Evolutionary conservation across 1,284 basidiomycete species (phyloP).

Genomic region (Erythrobasidium hasegawianum): DNA sequence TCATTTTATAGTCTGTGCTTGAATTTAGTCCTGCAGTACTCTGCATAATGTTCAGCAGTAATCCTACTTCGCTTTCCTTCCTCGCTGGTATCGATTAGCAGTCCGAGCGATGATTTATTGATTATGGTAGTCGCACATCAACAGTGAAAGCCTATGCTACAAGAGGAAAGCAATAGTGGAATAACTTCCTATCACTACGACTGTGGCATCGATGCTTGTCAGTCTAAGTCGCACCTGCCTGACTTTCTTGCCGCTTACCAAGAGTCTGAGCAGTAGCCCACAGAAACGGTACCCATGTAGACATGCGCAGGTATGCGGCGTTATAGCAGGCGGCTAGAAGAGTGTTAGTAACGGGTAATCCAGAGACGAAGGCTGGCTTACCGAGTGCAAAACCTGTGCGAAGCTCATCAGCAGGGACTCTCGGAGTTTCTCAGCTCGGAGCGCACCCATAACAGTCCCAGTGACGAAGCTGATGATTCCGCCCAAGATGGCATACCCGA

Average conservation of each 20-base stretch:
- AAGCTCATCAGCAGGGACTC: slow-evolving; percentile 1
- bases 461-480: slow-evolving; percentile 64
- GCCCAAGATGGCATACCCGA: slow-evolving; percentile 59
- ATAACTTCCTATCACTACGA: slow-evolving; percentile 31
- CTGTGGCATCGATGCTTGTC: slow-evolving; percentile 11
- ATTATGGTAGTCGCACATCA: too few relatives aligned
- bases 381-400: slow-evolving; percentile 27
- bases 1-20: too few relatives aligned
- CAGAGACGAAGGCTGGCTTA: too few relatives aligned
- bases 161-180: slow-evolving; percentile 34
- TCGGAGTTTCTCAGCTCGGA: neutral
- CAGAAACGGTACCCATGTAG: slow-evolving; percentile 81
- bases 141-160: slow-evolving; percentile 15
- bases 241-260: slow-evolving; percentile 29
- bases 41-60: too few relatives aligned
- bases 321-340: slow-evolving; percentile 65
- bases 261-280: slow-evolving; percentile 67
- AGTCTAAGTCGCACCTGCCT: neutral
- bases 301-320: slow-evolving; percentile 68
- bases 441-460: slow-evolving; percentile 62
- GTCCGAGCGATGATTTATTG: too few relatives aligned
- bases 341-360: too few relatives aligned
- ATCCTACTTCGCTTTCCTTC: too few relatives aligned
- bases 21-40: too few relatives aligned
- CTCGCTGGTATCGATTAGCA: too few relatives aligned